These are phyloP conservation scores for Colletotrichum viniferum DNA, from an alignment of 2,329 filamentous ascomycete genomes.

Conservation along the genomic window DNA sequence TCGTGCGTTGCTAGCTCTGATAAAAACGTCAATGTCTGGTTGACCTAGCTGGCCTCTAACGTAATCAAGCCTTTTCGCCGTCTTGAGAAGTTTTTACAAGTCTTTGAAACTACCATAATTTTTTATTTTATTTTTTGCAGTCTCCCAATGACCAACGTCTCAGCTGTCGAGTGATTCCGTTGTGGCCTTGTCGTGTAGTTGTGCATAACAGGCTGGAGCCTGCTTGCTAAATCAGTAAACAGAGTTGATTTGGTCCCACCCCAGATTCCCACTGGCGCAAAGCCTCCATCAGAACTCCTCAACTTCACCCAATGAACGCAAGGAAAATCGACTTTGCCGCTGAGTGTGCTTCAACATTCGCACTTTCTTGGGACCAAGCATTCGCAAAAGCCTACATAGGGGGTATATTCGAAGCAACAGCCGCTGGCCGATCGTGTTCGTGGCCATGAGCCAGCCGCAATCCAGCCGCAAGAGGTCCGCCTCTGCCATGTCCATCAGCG, in stretches of 20 bases:
- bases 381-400: not conserved
- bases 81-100: not conserved
- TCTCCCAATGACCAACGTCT: not conserved
- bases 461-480: slow-evolving; percentile 35
- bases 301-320: not conserved
- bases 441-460: not conserved
- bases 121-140: not conserved
- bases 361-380: not conserved
- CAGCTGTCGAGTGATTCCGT: not conserved
- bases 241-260: not conserved
- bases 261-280: not conserved
- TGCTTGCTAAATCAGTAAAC: not conserved
- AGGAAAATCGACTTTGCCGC: not conserved
- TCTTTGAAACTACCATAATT: not conserved
- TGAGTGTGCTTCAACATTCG: not conserved
- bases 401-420: not conserved
- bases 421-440: not conserved
- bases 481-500: slow-evolving; percentile 21
- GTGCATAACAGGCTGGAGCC: not conserved
- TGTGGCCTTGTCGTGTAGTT: not conserved
- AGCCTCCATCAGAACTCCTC: not conserved
- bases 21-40: not conserved
- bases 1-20: not conserved
- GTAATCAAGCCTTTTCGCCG: not conserved
- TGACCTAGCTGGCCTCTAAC: not conserved